These are phyloP conservation scores for Alternaria infectoria DNA, from an alignment of 2,329 filamentous ascomycete genomes.

Conservation along the genomic window DNA sequence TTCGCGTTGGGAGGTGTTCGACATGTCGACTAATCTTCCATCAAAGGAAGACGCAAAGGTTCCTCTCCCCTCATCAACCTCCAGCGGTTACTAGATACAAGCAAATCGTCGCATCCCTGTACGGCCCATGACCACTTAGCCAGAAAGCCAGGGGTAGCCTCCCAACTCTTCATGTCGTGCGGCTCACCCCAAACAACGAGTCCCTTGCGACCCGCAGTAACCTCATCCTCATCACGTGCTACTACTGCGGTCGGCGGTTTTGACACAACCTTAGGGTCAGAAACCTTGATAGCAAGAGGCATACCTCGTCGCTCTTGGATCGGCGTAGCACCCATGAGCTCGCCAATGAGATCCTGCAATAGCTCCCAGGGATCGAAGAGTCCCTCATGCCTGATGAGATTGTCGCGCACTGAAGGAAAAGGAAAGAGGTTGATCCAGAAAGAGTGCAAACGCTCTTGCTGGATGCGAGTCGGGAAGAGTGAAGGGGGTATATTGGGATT, in stretches of 20 bases:
- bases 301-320: neutral
- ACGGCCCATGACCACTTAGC: slow-evolving; percentile 12
- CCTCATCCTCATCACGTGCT: slow-evolving; percentile 1
- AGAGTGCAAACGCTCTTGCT: slow-evolving; percentile 59
- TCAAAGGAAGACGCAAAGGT: neutral
- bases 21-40: neutral
- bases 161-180: slow-evolving; percentile 9
- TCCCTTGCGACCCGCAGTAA: neutral
- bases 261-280: neutral
- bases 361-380: slow-evolving; percentile 7
- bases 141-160: slow-evolving; percentile 10
- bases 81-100: slow-evolving; percentile 9
- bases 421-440: slow-evolving; percentile 63
- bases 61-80: slow-evolving; percentile 1
- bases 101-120: slow-evolving; percentile 10
- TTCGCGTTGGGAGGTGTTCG: too few relatives aligned
- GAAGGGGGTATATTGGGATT: slow-evolving; percentile 13
- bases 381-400: slow-evolving; percentile 47
- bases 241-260: neutral
- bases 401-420: slow-evolving; percentile 61
- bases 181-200: slow-evolving; percentile 20
- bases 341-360: slow-evolving; percentile 5
- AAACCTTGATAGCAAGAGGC: neutral
- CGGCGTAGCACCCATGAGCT: slow-evolving; percentile 1
- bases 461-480: slow-evolving; percentile 59